phyloP scores from a whole-genome alignment of 306 rosid species.

The Luffa aegyptiaca region DNA sequence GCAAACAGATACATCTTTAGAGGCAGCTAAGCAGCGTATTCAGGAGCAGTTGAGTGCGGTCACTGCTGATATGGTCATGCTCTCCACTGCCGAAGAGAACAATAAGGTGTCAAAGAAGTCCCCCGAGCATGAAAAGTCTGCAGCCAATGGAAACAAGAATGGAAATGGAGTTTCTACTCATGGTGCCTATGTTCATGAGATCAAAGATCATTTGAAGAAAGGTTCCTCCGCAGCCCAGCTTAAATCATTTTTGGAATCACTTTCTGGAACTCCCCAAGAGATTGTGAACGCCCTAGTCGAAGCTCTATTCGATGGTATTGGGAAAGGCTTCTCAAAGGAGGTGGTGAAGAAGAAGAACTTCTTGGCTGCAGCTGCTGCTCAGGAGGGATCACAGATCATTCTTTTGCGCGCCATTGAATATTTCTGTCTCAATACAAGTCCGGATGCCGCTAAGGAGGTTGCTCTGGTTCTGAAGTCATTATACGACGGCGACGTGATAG shows the following conservation, averaged over 20 bases:
- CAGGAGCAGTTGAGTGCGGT: slow-evolving; percentile 71
- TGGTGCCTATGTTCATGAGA: slow-evolving; percentile 21
- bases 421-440: slow-evolving; percentile 23
- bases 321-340: slow-evolving; percentile 53
- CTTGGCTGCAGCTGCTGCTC: slow-evolving; percentile 28
- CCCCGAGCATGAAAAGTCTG: slow-evolving; percentile 18
- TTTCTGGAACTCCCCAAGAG: slow-evolving; percentile 44
- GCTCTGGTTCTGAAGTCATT: slow-evolving; percentile 40
- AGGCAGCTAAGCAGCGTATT: slow-evolving; percentile 58
- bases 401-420: slow-evolving; percentile 31
- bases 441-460: slow-evolving; percentile 38
- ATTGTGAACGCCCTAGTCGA: slow-evolving; percentile 34
- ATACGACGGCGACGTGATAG: slow-evolving; percentile 36
- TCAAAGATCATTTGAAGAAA: slow-evolving; percentile 36
- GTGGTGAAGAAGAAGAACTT: slow-evolving; percentile 39
- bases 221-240: slow-evolving; percentile 28
- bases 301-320: slow-evolving; percentile 39
- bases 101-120: slow-evolving; percentile 30
- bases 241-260: slow-evolving; percentile 33
- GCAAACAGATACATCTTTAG: slow-evolving; percentile 66
- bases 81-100: slow-evolving; percentile 37
- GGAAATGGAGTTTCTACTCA: slow-evolving; percentile 18
- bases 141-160: slow-evolving; percentile 14
- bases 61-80: slow-evolving; percentile 78
- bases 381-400: slow-evolving; percentile 34